Percentiles rank a stretch among this genome's conserved stretches.
Conservation (phyloP, 371 early-diverging fungal genomes). For the Mucor irregularis region DNA sequence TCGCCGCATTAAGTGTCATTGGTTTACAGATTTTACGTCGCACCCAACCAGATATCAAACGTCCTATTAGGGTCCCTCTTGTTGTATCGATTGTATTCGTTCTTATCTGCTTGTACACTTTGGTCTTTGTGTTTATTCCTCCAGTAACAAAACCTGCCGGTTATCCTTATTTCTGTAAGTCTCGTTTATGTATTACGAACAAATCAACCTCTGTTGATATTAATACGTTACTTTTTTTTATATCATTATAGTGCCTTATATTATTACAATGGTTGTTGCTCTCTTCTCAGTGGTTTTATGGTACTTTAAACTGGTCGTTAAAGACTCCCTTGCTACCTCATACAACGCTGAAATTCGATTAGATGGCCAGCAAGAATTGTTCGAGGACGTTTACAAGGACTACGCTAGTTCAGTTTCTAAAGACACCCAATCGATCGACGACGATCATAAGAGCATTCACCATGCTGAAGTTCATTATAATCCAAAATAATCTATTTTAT, state of each 20-base stretch:
- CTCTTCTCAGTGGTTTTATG: constrained; percentile 16
- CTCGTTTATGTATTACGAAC: background rate
- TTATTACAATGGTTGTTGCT: constrained; percentile 18
- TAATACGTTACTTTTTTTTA: too few species aligned
- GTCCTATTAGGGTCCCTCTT: constrained; percentile 25
- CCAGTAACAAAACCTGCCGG: constrained; percentile 11
- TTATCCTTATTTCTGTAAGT: constrained; percentile 30
- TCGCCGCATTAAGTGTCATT: constrained; percentile 20
- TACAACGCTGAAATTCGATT: constrained; percentile 24
- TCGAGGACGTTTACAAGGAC: constrained; percentile 12
- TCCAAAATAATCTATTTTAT: background rate
- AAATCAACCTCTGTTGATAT: too few species aligned
- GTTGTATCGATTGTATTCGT: constrained; percentile 18
- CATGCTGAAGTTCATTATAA: background rate
- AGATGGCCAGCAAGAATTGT: constrained; percentile 15
- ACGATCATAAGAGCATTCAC: background rate
- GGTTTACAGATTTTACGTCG: constrained; percentile 20
- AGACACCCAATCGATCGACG: background rate
- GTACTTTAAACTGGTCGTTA: constrained; percentile 20
- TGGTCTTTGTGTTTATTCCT: constrained; percentile 29
- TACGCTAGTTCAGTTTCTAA: constrained; percentile 3
- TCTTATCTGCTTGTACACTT: constrained; percentile 18
- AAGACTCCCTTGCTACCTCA: constrained; percentile 13
- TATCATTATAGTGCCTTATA: constrained; percentile 27
- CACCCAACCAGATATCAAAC: constrained; percentile 21